Base-by-base conservation (phyloP, 2,329 filamentous ascomycete genomes). In the Geosmithia putterillii region DNA sequence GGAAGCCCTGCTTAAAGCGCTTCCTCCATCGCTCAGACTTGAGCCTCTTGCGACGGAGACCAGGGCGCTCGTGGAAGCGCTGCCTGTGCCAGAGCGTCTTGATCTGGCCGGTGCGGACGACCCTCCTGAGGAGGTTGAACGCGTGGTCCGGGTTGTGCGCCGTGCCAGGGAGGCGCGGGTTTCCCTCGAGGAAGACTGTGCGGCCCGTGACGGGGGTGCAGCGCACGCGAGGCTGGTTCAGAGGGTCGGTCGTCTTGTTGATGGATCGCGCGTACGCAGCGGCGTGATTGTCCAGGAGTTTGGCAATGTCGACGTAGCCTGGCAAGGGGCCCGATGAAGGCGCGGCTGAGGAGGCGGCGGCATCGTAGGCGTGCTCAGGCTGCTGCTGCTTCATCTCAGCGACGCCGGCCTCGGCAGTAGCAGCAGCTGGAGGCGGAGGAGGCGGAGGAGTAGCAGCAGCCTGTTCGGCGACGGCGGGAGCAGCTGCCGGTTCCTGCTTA, bases 1-100 rank as follows among this genome's bases (percentile, higher is more conserved):
- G 71, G 62, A 92, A 89, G 4, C 79, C 81, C 25, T 60, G 58
- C 68, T 76, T 79, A 63, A 90, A 92, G 46, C 76, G 73, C 49
- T 51, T 64, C 58, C 76, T 71, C 81, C 83, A 88, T 47, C 85
- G 70, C 67, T 81, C 69, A 46, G 75, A 79, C 59, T 66, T 69
- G 51, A 87, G 62, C 54, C 86, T 74, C 76, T 92, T 94, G 61
- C 81, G 73, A 73, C 84, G 87, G 54, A 86, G 54, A 2, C 86
- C 86, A 0, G 73, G 73, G 40, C 86, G 67, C 69, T 92, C 86
- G 60, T 94, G 82, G 54, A 78, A 86, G 49, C 70, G 68, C 63
- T 92, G 86, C 48, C 53, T 58, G 18, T 61, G 58, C 43, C 67
- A 67, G 52, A 86, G 79, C 3, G 41, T 45, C 50, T 62, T 67